These are phyloP conservation scores for Russula lepida DNA, from an alignment of 768 basidiomycete species.

Conservation along the genomic window DNA sequence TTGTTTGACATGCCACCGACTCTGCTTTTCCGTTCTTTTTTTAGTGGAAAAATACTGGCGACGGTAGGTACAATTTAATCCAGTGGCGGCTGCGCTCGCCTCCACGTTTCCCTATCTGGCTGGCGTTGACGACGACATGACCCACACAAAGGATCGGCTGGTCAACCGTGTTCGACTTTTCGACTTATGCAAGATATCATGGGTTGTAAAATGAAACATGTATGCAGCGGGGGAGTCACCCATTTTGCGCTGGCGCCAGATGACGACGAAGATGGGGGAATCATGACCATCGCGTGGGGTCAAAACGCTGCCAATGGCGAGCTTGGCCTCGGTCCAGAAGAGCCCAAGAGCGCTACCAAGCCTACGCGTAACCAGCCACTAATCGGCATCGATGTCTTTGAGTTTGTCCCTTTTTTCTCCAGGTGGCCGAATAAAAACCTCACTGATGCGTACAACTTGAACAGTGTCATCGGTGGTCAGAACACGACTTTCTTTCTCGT, in stretches of 20 bases:
- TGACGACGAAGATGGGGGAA: constrained; percentile 54
- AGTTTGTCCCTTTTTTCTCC: constrained; percentile 36
- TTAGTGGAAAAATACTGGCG: constrained; percentile 93
- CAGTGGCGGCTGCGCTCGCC: neutral
- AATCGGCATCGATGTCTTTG: constrained; percentile 68
- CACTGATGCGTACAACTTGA: neutral
- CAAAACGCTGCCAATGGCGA: constrained; percentile 87
- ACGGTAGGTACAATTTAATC: constrained; percentile 42
- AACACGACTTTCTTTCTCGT: constrained; percentile 83
- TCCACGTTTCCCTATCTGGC: neutral
- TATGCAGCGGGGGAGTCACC: constrained; percentile 78
- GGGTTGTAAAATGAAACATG: constrained; percentile 70
- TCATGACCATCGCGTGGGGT: constrained; percentile 82
- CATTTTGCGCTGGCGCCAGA: constrained; percentile 77
- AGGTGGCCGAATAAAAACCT: neutral
- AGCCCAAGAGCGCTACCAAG: constrained; percentile 82
- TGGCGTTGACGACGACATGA: neutral
- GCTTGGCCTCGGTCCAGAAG: constrained; percentile 69
- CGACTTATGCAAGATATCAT: constrained; percentile 81
- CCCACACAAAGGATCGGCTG: constrained; percentile 61
- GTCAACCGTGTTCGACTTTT: constrained; percentile 83
- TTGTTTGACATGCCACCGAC: neutral
- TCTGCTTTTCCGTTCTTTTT: neutral
- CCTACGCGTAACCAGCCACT: constrained; percentile 65
- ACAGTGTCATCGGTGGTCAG: constrained; percentile 76